Evolutionary conservation across 345 rosid species (phyloP).

Genomic region (Syzygium aqueum): DNA sequence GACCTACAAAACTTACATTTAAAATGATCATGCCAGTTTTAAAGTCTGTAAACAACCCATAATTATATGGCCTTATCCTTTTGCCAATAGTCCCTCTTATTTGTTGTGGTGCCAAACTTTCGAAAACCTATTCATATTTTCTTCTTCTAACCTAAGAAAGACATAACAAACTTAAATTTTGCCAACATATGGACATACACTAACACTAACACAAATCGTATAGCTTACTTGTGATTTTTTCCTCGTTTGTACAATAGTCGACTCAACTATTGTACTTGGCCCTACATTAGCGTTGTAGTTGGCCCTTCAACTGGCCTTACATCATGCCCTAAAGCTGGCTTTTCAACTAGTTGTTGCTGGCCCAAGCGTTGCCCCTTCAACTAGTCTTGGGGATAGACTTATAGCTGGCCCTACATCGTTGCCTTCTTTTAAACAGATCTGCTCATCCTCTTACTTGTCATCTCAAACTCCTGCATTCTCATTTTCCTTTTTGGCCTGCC

Average conservation of each 20-base stretch:
- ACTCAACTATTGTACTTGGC: neutral
- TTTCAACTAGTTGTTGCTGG: too few species aligned
- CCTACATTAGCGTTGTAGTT: neutral
- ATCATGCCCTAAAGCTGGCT: too few species aligned
- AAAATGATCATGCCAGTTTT: neutral
- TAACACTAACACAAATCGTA: neutral
- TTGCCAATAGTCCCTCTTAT: neutral
- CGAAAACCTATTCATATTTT: neutral
- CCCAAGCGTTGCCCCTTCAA: too few species aligned
- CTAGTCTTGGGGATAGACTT: too few species aligned
- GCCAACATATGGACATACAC: neutral
- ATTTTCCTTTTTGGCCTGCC: too few species aligned
- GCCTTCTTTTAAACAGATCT: too few species aligned
- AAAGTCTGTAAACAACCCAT: neutral
- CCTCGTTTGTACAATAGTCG: neutral
- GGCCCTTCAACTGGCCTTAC: too few species aligned
- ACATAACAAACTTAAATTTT: neutral
- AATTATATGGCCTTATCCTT: neutral
- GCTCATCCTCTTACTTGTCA: too few species aligned
- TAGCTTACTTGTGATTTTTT: neutral
- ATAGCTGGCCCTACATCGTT: too few species aligned
- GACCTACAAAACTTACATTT: too few species aligned
- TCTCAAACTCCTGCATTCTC: too few species aligned
- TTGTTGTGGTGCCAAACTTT: neutral
- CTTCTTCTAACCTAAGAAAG: neutral